Conservation (phyloP, 106 monocot species). For the Agapanthus africanus region DNA sequence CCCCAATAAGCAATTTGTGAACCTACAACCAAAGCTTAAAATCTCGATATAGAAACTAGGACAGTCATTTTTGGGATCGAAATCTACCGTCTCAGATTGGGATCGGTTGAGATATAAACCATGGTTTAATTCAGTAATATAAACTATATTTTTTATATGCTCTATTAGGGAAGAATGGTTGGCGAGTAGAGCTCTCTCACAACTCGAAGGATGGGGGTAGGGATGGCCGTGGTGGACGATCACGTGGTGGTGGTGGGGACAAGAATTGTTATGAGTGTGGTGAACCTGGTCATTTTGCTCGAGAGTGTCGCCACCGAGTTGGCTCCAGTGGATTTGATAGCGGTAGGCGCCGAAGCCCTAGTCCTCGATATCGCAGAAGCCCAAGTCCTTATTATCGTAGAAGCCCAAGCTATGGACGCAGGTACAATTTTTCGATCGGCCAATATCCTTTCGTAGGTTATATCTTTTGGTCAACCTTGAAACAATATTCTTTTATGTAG, state of each 20-base stretch:
- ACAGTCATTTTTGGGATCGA: too few species aligned
- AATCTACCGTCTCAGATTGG: too few species aligned
- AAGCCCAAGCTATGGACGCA: conserved; percentile 70
- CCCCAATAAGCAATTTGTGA: too few species aligned
- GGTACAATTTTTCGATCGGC: conserved; percentile 16
- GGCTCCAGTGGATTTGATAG: conserved; percentile 17
- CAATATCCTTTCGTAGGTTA: too few species aligned
- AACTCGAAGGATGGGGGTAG: conserved; percentile 48
- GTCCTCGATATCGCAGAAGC: conserved; percentile 62
- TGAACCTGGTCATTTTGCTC: conserved; percentile 93
- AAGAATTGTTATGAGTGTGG: conserved; percentile 95
- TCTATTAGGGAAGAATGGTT: conserved; percentile 72
- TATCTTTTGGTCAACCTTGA: too few species aligned
- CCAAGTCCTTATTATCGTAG: conserved; percentile 65
- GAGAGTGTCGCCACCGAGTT: conserved; percentile 84
- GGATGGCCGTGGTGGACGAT: conserved; percentile 26
- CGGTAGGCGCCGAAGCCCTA: conserved; percentile 66
- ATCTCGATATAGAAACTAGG: too few species aligned
- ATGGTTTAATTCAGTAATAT: too few species aligned
- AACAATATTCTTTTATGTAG: too few species aligned
- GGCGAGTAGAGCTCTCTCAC: conserved; percentile 93
- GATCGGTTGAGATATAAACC: too few species aligned
- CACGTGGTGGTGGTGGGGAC: conserved; percentile 49
- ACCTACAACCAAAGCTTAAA: too few species aligned
- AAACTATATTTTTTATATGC: too few species aligned